These are phyloP conservation scores for Irpex sp. DNA, from an alignment of 1,284 basidiomycete genomes.

Conservation along the genomic window DNA sequence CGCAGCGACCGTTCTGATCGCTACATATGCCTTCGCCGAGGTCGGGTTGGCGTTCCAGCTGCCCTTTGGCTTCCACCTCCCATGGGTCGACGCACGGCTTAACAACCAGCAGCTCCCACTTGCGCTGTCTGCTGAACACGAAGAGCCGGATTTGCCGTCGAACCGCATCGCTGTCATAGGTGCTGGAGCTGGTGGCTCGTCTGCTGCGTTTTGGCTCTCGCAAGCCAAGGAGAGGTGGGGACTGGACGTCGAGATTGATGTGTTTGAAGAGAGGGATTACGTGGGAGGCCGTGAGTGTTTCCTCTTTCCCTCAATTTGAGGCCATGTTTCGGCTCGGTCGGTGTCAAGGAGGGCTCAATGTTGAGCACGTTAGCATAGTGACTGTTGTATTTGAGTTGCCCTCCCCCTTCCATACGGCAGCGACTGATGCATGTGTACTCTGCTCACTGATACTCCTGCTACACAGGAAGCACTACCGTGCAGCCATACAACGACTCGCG, in stretches of 20 bases:
- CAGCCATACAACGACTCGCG: conserved; percentile 70
- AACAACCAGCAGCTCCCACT: conserved; percentile 8
- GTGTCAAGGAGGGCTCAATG: too few relatives aligned
- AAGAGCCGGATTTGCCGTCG: conserved; percentile 16
- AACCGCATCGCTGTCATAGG: conserved; percentile 75
- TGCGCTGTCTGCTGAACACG: conserved; percentile 5
- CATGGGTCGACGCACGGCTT: conserved; percentile 6
- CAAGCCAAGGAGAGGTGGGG: conserved; percentile 69
- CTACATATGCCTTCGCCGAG: conserved; percentile 6
- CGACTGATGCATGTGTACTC: background rate
- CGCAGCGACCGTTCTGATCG: conserved; percentile 1
- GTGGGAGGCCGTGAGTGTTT: conserved; percentile 78
- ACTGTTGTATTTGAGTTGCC: too few relatives aligned
- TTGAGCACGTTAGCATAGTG: too few relatives aligned
- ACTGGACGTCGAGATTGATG: conserved; percentile 70
- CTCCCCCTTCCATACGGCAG: too few relatives aligned
- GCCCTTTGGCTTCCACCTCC: conserved; percentile 7
- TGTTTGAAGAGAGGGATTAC: conserved; percentile 75
- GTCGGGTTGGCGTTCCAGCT: conserved; percentile 7
- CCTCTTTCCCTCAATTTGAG: background rate
- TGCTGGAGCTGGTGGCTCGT: conserved; percentile 82
- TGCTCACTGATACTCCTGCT: background rate
- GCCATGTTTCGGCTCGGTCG: background rate
- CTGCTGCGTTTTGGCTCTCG: conserved; percentile 84
- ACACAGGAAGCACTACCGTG: conserved; percentile 69